Evolutionary conservation across 1,284 basidiomycete species (phyloP).

Genomic region (Tilletia indica): DNA sequence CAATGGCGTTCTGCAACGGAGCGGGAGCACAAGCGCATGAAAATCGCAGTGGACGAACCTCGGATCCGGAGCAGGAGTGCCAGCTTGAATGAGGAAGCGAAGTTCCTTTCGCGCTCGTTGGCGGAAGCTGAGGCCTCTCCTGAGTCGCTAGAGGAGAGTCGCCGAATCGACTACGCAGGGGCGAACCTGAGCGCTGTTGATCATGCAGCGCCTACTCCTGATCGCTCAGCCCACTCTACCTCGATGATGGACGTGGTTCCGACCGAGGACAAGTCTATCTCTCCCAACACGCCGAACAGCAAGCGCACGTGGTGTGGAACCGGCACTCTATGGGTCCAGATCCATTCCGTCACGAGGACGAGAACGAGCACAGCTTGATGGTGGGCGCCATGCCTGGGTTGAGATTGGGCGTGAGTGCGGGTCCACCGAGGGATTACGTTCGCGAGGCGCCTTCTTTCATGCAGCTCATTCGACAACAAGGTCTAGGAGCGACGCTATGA

Average conservation of each 20-base stretch:
- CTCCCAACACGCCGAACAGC: neutral
- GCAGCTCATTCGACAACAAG: constrained; percentile 15
- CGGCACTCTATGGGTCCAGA: neutral
- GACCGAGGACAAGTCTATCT: neutral
- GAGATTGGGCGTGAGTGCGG: neutral
- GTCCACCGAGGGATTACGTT: constrained; percentile 19
- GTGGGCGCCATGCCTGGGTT: neutral
- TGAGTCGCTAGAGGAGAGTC: too few species aligned
- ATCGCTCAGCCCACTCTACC: too few species aligned
- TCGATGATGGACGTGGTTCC: too few species aligned
- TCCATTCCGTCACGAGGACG: neutral
- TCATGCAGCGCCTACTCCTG: too few species aligned
- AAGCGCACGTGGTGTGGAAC: neutral
- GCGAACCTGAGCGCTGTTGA: too few species aligned
- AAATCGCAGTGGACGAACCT: neutral
- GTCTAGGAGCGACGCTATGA: constrained; percentile 16
- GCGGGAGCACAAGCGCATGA: constrained; percentile 13
- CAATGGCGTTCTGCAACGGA: neutral
- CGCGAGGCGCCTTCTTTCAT: constrained; percentile 20
- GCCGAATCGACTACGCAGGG: too few species aligned
- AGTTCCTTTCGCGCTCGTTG: neutral
- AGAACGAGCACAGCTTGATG: neutral
- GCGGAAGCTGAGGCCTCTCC: neutral
- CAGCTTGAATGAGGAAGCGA: neutral
- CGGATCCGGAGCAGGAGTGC: neutral